Conservation (phyloP, 2,329 filamentous ascomycete species). For the Onygena corvina region DNA sequence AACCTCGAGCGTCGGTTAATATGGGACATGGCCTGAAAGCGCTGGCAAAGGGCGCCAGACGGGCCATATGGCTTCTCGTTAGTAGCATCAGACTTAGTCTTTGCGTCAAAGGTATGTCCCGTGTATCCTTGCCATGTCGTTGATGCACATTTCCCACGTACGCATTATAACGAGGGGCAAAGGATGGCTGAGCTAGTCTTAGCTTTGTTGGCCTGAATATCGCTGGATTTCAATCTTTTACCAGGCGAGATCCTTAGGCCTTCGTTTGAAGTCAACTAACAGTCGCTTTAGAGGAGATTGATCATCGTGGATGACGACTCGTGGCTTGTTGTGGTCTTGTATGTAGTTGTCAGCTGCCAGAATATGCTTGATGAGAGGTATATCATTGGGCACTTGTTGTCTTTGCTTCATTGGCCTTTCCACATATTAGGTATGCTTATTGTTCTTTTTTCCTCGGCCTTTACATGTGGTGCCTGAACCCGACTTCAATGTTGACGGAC, state of each 20-base stretch:
- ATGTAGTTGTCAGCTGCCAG: not conserved
- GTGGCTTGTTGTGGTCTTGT: not conserved
- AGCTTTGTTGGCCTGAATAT: not conserved
- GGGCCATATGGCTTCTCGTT: not conserved
- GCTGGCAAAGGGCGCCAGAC: not conserved
- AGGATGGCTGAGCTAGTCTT: not conserved
- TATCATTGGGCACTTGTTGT: not conserved
- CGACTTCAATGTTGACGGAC: not conserved
- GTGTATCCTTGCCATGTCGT: not conserved
- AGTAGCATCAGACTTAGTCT: not conserved
- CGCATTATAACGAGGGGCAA: not conserved
- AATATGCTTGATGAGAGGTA: not conserved
- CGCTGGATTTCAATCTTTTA: no score
- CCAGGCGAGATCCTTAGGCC: no score
- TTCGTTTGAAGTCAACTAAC: no score
- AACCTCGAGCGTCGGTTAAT: not conserved
- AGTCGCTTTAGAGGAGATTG: not conserved
- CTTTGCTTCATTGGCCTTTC: no score
- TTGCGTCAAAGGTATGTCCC: not conserved
- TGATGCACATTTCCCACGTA: not conserved
- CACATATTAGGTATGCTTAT: constrained; percentile 1
- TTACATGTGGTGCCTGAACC: not conserved
- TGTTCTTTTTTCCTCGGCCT: not conserved
- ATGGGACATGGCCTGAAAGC: not conserved
- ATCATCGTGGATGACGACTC: not conserved